Base-by-base conservation (phyloP, 2,329 filamentous ascomycete species). In the Ophiostoma australiae region DNA sequence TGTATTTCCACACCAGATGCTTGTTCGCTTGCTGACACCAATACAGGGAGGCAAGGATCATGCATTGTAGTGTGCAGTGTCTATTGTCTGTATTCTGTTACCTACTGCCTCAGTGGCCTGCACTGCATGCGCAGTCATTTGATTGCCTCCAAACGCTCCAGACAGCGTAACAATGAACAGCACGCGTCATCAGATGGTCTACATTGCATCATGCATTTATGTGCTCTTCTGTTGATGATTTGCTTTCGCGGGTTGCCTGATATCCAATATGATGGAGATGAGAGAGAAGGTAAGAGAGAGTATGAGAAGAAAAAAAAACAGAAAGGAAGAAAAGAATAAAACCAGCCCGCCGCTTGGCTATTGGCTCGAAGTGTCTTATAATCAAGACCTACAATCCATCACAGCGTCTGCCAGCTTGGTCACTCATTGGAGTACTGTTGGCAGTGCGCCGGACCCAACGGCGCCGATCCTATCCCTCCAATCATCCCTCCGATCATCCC, bases 11-110 rank as follows among this genome's bases (percentile, higher is more conserved):
- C 73, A 71, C 70, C 58, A 39, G 15, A 71, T 74, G 73, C 70
- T 69, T 61, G 68, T 70, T 74, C 73, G 73, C 73, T 74, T 74
- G 70, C 41, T 73, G 72, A 72, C 71, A 71, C 73, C 70, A 67
- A 68, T 52, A 39, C 63, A 39, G 23, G 33, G 10, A 37, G 17
- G 15, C 33, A 17, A n/a, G 61, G 33, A 66, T 66, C 33, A 37
- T 66, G 31, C 31, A 15, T 35, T 35, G 23, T 61, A 13, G 23
- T 13, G 20, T 48, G 17, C 20, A 48, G 17, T 48, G 7, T 48
- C 44, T n/a, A 48, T n/a, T 48, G 52, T 58, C 52, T 58, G 17
- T 5, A 17, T 11, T 17, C 5, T 17, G 13, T n/a, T 20, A 48
- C 4, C 5, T 20, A 44, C 15, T 44, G 41, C 44, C 44, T 48